Evolutionary conservation across 768 basidiomycete species (phyloP), one percentile per base, ranked within the genome.

Genomic region (Ramaria sp.): DNA sequence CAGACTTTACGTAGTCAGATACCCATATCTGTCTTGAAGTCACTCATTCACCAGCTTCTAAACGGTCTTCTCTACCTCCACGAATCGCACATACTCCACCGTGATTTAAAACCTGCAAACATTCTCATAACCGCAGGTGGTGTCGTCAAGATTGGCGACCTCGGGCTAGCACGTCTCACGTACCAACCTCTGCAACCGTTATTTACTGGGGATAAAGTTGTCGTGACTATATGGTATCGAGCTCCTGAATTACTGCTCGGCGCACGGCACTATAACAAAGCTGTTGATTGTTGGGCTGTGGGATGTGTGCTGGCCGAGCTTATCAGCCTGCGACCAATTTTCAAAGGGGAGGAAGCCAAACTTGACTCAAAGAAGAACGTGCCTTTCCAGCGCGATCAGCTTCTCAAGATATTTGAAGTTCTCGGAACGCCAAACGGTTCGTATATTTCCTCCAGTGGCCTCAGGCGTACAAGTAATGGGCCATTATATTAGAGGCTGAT

Each of bases 141-240:
- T 1, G 79, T 90, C 38, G 92, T 99, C 65, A 98, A 98, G 71
- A 98, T 99, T 52, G 96, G 94, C n/a, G 96, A 99, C 68, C 75
- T 98, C 1, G 96, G 96, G 22, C 81, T 99, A 15, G 96, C 96
- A 0, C 80, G 96, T 33, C 77, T 98, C 31, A 86, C 89, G 58
- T 86, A 92, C 65, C 84, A 91, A 59, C 96, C 96, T 6, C 76
- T 99, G 1, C 93, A 96, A 62, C 86, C 88, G 1, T 75, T 99
- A 1, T 92, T 90, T 67, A 83, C 84, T 0, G 94, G 94, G 15
- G 96, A 99, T 72, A 98, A 98, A 65, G 94, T 99, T 27, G 96
- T 98, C 37, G 96, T 99, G 12, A 99, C 96, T 0, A 98, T 99
- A 65, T 98, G 96, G 96, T 99, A 99, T 68, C 88, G 96, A 53